A percentile compares a stretch with the other conserved stretches of the same genome.
phyloP scores from a whole-genome alignment of 2,329 filamentous ascomycete genomes.

The Pezicula carpinea region DNA sequence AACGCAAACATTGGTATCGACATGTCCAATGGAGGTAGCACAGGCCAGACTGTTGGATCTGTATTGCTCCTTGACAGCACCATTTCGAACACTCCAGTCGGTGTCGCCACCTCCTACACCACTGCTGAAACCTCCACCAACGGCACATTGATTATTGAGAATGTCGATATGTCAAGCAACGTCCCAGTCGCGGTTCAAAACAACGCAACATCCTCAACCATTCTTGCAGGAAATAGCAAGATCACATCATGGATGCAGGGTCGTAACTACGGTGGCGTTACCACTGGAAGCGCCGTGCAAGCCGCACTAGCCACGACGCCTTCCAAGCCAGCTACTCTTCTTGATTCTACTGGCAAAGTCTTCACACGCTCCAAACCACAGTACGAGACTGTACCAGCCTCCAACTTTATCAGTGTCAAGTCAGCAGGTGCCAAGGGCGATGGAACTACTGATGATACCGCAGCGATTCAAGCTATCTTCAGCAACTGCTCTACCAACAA shows the following conservation, averaged over 20 bases:
- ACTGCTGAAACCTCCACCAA: slow-evolving; percentile 61
- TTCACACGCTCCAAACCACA: slow-evolving; percentile 87
- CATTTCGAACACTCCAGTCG: slow-evolving; percentile 70
- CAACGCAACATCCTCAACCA: slow-evolving; percentile 44
- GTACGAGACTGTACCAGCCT: slow-evolving; percentile 65
- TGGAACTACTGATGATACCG: slow-evolving; percentile 81
- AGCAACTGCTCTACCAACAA: slow-evolving; percentile 59
- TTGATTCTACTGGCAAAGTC: slow-evolving; percentile 60
- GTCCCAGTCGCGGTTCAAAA: slow-evolving; percentile 60
- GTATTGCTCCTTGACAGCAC: slow-evolving; percentile 77
- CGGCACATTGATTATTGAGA: slow-evolving; percentile 80
- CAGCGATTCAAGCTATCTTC: slow-evolving; percentile 74
- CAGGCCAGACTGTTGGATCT: slow-evolving; percentile 76
- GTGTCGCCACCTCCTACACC: slow-evolving; percentile 71
- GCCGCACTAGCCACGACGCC: slow-evolving; percentile 44
- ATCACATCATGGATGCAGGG: slow-evolving; percentile 77
- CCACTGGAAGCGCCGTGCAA: slow-evolving; percentile 52
- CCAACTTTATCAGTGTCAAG: slow-evolving; percentile 79
- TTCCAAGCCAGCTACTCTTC: slow-evolving; percentile 62
- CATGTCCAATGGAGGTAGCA: slow-evolving; percentile 61
- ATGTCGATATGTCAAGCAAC: slow-evolving; percentile 72
- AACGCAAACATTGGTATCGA: slow-evolving; percentile 73
- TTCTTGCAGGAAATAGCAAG: slow-evolving; percentile 66
- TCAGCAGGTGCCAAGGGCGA: slow-evolving; percentile 80
- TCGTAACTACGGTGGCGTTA: slow-evolving; percentile 56